Evolutionary conservation across 768 basidiomycete species (phyloP).

Genomic region (Amanita rubescens): DNA sequence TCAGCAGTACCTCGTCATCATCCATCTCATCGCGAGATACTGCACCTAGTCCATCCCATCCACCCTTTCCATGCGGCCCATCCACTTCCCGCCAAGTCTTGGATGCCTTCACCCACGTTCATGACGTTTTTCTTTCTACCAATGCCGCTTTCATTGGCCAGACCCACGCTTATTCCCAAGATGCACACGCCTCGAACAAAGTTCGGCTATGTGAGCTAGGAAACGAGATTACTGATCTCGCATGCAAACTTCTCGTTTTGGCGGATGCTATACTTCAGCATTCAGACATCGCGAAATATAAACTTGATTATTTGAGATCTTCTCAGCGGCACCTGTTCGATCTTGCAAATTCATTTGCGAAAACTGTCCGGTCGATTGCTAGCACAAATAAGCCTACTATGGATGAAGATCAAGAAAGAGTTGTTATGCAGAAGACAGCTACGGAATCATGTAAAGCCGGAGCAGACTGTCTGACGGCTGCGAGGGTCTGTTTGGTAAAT

Average conservation of each 20-base stretch:
- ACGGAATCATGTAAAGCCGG: conserved; percentile 84
- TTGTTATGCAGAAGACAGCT: conserved; percentile 70
- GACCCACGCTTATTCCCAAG: conserved; percentile 85
- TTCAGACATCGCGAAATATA: conserved; percentile 57
- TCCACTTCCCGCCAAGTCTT: conserved; percentile 61
- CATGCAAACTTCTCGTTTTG: conserved; percentile 84
- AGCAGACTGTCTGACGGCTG: conserved; percentile 80
- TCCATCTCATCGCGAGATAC: conserved; percentile 61
- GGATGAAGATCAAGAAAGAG: conserved; percentile 80
- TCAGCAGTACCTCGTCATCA: conserved; percentile 67
- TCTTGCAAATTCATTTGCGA: conserved; percentile 79
- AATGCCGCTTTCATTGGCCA: conserved; percentile 98
- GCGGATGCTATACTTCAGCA: conserved; percentile 85
- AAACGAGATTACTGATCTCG: conserved; percentile 90
- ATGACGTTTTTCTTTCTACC: conserved; percentile 87
- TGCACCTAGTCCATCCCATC: conserved; percentile 30
- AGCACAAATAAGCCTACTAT: conserved; percentile 35
- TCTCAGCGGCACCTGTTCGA: conserved; percentile 81
- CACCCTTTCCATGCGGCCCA: conserved; percentile 68
- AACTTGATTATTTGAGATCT: conserved; percentile 54
- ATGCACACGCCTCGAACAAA: conserved; percentile 87
- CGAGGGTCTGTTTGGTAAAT: conserved; percentile 67
- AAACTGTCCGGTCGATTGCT: conserved; percentile 78
- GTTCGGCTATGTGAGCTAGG: conserved; percentile 93
- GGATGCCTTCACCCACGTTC: conserved; percentile 72